Base-by-base conservation (phyloP, 1,284 basidiomycete genomes). In the Meira miltonrushii region DNA sequence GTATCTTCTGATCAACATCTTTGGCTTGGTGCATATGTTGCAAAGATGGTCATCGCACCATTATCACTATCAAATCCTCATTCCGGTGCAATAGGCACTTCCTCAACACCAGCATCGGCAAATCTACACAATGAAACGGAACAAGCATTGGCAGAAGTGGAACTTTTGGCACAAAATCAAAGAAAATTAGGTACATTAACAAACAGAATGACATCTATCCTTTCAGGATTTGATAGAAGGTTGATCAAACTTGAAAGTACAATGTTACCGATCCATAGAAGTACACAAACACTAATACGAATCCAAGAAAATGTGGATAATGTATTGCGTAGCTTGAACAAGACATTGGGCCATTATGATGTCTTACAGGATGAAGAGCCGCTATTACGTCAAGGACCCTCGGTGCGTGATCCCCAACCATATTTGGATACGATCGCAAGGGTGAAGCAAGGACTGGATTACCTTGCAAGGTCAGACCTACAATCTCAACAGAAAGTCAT, bases 141-240 rank as follows among this genome's bases (percentile, higher is more conserved):
- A 25, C 39, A 72, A 39, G 74, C 66, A 12, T 65, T 74, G 11
- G 78, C 79, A n/a, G 80, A 81, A 66, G 68, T 80, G 12, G 74
- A 79, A 54, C 68, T 80, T 37, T 67, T 81, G 28, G 72, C 75
- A 23, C 78, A 79, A 62, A 79, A 79, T 40, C 75, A 80, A 60
- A 61, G 66, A 6, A 79, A 80, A 39, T 72, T 78, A 6, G 68
- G 69, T 12, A 69, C 66, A 6, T 75, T 80, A 58, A 79, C 79
- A 17, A 67, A 66, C 38, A 62, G 75, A 11, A 80, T 80, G 79
- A 76, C 78, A 21, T 66, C 68, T 17, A 77, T 79, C 55, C 68
- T 81, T 13, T 74, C 74, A n/a, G 70, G 75, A 28, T 78, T 81
- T 59, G 80, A 81, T 64, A 75, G 79, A 55, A 69, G 80, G 39